Conservation (phyloP, 495 filamentous ascomycete genomes). For the Aspergillus kassunensis region DNA sequence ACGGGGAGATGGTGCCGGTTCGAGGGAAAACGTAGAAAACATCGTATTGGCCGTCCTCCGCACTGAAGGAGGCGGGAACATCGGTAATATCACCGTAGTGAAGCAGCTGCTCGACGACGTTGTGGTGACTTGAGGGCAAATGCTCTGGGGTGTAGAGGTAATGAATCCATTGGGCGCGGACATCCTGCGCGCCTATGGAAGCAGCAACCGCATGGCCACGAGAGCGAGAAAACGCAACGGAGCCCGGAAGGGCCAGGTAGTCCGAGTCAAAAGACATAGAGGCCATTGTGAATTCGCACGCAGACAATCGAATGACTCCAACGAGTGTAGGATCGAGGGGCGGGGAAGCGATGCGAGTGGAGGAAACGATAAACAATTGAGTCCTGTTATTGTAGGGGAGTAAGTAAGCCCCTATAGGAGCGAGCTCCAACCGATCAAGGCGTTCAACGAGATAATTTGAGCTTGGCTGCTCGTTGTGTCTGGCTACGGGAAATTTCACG, state of each 20-base stretch:
- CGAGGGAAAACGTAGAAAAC: constrained; percentile 73
- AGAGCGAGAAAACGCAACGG: constrained; percentile 51
- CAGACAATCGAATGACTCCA: constrained; percentile 11
- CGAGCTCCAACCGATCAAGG: constrained; percentile 16
- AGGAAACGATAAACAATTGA: constrained; percentile 2
- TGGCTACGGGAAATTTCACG: constrained; percentile 15
- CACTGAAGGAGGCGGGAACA: constrained; percentile 39
- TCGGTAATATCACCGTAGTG: constrained; percentile 57
- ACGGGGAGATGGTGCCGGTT: constrained; percentile 83
- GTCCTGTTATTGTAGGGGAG: constrained; percentile 12
- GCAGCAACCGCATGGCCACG: constrained; percentile 46
- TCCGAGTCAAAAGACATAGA: constrained; percentile 25
- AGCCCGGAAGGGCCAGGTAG: constrained; percentile 49
- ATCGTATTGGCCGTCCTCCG: constrained; percentile 39
- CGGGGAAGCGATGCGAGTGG: not conserved
- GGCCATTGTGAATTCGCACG: constrained; percentile 30
- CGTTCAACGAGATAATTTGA: constrained; percentile 12
- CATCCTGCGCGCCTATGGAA: constrained; percentile 50
- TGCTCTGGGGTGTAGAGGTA: constrained; percentile 49
- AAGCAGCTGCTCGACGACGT: constrained; percentile 56
- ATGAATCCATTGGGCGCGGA: constrained; percentile 63
- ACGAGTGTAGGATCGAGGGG: constrained; percentile 3
- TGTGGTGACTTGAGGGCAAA: constrained; percentile 39
- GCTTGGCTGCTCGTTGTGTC: constrained; percentile 15
- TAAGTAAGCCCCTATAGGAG: constrained; percentile 18